Percentiles rank a stretch among this genome's conserved stretches.
Conservation (phyloP, 2,329 filamentous ascomycete species). For the Diaporthe velutina region DNA sequence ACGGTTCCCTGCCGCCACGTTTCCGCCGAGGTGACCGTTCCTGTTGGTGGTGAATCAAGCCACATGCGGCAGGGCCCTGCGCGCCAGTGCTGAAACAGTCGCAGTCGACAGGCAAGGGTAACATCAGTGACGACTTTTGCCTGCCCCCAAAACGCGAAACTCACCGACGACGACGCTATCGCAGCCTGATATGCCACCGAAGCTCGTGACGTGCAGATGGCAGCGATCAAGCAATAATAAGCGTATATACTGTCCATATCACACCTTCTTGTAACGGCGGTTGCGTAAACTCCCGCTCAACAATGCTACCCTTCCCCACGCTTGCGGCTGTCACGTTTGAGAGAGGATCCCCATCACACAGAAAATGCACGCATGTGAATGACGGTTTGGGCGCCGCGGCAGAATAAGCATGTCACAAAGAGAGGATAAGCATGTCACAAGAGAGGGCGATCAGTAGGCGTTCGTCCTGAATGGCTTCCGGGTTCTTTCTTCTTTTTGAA, state of each 20-base stretch:
- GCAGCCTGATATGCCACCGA: neutral
- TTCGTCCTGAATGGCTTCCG: constrained; percentile 17
- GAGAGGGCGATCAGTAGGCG: neutral
- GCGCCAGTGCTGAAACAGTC: constrained; percentile 8
- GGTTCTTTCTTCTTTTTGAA: constrained; percentile 4
- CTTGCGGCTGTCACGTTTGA: constrained; percentile 1
- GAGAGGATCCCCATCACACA: neutral
- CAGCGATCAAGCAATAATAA: neutral
- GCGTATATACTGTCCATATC: neutral
- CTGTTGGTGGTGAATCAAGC: constrained; percentile 1
- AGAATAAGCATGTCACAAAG: neutral
- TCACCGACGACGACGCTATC: constrained; percentile 1
- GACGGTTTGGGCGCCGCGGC: neutral
- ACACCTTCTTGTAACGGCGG: neutral
- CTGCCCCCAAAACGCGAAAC: constrained; percentile 3
- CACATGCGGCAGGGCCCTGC: neutral
- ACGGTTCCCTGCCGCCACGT: neutral
- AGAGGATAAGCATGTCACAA: neutral
- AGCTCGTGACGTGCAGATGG: neutral
- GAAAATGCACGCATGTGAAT: neutral
- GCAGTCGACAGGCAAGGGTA: neutral
- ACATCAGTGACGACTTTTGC: neutral
- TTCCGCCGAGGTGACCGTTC: constrained; percentile 16
- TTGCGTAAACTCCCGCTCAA: neutral
- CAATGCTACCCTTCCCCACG: constrained; percentile 2